Base-by-base conservation (phyloP, 202 grass and related monocot genomes). In the Eragrostis tef region DNA sequence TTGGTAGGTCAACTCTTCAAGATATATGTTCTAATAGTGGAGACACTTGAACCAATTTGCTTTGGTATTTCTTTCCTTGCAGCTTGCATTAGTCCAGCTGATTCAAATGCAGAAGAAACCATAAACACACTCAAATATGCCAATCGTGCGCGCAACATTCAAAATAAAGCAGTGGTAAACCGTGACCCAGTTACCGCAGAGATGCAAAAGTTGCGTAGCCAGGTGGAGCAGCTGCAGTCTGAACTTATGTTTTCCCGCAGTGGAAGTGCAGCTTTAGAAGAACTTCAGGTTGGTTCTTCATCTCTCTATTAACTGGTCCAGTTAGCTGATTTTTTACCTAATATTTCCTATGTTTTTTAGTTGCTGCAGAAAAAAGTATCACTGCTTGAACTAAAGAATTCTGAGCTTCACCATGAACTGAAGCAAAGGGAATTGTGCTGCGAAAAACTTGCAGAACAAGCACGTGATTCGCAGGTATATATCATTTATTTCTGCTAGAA, bases 81-180 rank as follows among this genome's bases (percentile, higher is more conserved):
- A 97, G 96, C 96, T 68, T 99, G 96, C 71, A 99, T 99, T 85
- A 99, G 96, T 82, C 96, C 96, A 77, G 96, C 96, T 71, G 96
- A 99, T 80, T 82, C 83, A 56, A 99, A 99, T 85, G 96, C 90
- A 15, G 96, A 95, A 83, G 96, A 99, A 80, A 99, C 93, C n/a
- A 99, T 99, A 81, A 99, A 99, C 54, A 95, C 96, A 73, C 93
- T 99, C 7, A 99, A 99, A 88, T 99, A 99, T 87, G 93, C 92
- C 8, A 99, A 99, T 73, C 89, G 96, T 77, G 92, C 92, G 49
- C 87, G 96, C 2, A 99, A 99, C 63, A 99, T 99, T 62, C 90
- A 95, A 71, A 99, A 99, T 54, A 99, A 95, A 88, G 96, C 96
- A 49, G 87, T 99, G 91, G 90, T 99, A 85, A 99, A 99, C 79